phyloP scores from a whole-genome alignment of 768 basidiomycete species.

The Lactifluus piperatus region DNA sequence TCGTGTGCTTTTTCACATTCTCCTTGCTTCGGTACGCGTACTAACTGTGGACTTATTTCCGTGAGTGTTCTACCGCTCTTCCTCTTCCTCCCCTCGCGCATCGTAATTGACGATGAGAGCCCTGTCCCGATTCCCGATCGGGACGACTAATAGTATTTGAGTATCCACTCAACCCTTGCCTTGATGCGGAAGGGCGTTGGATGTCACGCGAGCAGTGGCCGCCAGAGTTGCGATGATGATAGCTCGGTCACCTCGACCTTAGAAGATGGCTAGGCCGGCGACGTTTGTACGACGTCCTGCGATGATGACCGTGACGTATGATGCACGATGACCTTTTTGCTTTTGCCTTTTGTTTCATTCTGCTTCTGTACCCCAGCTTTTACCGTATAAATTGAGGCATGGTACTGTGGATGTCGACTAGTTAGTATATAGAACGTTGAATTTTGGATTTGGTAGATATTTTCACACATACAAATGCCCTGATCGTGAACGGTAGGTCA shows the following conservation, averaged over 20 bases:
- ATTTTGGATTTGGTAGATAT: not conserved
- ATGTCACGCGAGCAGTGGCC: slow-evolving; percentile 65
- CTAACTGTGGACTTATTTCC: slow-evolving; percentile 55
- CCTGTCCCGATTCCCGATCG: slow-evolving; percentile 37
- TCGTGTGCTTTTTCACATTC: slow-evolving; percentile 33
- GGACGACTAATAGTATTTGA: slow-evolving; percentile 50
- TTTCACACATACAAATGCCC: not conserved
- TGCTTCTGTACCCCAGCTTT: not conserved
- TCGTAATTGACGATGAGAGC: not conserved
- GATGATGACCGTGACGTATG: not conserved
- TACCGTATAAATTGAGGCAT: not conserved
- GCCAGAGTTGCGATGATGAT: slow-evolving; percentile 40
- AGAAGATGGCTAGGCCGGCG: not conserved
- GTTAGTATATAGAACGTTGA: no score
- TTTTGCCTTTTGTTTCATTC: not conserved
- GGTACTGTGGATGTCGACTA: not conserved
- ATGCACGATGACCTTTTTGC: not conserved
- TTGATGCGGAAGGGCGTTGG: slow-evolving; percentile 62
- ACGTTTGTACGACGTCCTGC: not conserved
- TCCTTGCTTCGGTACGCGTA: not conserved
- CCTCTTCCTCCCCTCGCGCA: not conserved
- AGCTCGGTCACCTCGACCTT: not conserved
- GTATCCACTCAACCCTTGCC: slow-evolving; percentile 66
- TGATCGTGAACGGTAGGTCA: no score
- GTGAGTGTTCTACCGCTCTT: no score